A percentile compares a stretch with the other conserved stretches of the same genome.
phyloP scores from a whole-genome alignment of 148 eudicot species.

The Rhododendron vialii region DNA sequence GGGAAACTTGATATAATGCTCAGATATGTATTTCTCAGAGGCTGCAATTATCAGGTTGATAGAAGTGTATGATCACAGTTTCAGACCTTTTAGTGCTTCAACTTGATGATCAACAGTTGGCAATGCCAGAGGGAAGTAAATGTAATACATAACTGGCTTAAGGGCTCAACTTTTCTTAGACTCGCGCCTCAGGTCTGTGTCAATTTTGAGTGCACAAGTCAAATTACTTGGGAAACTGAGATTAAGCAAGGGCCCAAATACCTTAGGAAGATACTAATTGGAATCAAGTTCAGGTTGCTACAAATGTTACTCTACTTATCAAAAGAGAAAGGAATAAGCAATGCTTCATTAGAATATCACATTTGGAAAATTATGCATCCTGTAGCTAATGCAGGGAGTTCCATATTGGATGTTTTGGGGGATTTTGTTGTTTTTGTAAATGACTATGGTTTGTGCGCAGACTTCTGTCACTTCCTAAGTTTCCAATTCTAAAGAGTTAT shows the following conservation, averaged over 20 bases:
- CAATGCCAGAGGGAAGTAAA: not conserved
- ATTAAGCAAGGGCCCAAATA: not conserved
- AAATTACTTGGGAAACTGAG: not conserved
- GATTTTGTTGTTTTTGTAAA: constrained; percentile 46
- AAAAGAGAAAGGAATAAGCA: not conserved
- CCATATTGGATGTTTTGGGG: constrained; percentile 12
- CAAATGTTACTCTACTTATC: not conserved
- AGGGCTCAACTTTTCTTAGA: not conserved
- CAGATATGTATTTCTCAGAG: constrained; percentile 80
- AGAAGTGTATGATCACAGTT: not conserved
- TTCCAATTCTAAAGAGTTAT: too few relatives aligned
- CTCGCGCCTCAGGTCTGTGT: not conserved
- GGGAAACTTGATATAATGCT: constrained; percentile 74
- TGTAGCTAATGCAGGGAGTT: not conserved
- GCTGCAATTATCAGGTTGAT: constrained; percentile 77
- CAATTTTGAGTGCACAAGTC: not conserved
- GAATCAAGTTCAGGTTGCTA: not conserved
- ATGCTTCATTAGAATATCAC: not conserved
- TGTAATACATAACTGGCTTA: not conserved
- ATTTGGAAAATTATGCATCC: not conserved
- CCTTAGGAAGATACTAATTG: not conserved
- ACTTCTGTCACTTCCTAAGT: not conserved
- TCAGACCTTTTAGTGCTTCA: not conserved
- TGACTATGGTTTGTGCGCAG: not conserved
- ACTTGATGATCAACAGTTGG: not conserved